These are phyloP conservation scores for Prunus yedoensis DNA, from an alignment of 331 rosid genomes.

Conservation along the genomic window DNA sequence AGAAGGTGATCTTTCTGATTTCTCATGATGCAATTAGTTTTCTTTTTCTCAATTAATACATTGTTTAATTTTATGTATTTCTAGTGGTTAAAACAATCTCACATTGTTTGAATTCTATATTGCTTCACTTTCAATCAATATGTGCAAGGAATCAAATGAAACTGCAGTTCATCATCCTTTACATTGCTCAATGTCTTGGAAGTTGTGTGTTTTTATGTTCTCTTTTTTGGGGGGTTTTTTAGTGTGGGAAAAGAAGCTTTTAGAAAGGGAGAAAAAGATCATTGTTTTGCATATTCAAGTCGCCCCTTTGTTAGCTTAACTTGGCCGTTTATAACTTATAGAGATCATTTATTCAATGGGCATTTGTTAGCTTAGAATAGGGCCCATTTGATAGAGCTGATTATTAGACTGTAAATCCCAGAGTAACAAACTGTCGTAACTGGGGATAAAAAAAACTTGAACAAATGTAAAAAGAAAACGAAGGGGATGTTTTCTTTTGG, in stretches of 20 bases:
- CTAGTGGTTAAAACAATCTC: neutral
- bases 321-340: no score
- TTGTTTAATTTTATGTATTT: neutral
- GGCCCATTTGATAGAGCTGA: no score
- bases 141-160: neutral
- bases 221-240: neutral
- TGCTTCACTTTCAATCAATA: neutral
- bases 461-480: no score
- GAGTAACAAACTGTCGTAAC: no score
- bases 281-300: neutral
- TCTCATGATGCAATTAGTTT: neutral
- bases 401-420: no score
- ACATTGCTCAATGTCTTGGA: neutral
- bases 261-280: neutral
- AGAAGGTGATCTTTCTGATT: constrained; percentile 49
- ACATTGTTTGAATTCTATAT: neutral
- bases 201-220: neutral
- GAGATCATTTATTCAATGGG: no score
- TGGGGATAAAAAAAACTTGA: no score
- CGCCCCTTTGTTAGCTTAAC: no score
- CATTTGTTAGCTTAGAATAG: no score
- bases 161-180: neutral
- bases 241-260: neutral
- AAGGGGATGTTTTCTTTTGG: no score
- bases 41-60: neutral